Evolutionary conservation across 139 green algal species (phyloP).

Genomic region (Gonium pectorale): DNA sequence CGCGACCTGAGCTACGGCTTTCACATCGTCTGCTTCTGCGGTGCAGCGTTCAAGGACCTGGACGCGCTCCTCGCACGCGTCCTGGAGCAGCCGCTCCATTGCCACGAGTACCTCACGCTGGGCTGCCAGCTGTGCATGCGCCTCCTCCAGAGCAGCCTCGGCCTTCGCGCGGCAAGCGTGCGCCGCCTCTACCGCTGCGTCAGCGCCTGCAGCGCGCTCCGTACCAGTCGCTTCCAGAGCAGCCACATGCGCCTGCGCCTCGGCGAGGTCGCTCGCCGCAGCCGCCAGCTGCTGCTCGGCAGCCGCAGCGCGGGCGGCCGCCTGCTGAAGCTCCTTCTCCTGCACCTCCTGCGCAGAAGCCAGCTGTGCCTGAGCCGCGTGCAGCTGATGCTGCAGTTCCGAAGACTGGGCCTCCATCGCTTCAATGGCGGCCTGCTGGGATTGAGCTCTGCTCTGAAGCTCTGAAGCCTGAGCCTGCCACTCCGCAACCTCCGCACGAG

Average conservation of each 20-base stretch:
- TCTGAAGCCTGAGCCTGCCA: background rate
- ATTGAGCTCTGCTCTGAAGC: background rate
- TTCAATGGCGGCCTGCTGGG: background rate
- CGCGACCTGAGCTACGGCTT: background rate
- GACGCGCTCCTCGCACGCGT: background rate
- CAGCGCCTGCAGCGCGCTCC: background rate
- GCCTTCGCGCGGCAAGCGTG: background rate
- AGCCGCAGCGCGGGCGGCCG: background rate
- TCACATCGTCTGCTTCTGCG: background rate
- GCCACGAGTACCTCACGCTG: background rate
- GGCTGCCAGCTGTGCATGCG: background rate
- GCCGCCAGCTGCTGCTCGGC: constrained; percentile 5
- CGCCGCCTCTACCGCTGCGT: background rate
- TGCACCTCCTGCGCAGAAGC: constrained; percentile 13
- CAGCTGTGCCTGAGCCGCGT: constrained; percentile 15
- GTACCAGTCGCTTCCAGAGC: background rate
- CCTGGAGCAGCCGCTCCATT: background rate
- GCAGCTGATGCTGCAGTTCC: background rate
- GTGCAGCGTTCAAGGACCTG: background rate
- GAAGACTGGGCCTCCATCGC: background rate
- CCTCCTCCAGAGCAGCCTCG: background rate
- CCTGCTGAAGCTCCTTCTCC: background rate
- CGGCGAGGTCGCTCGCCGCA: background rate
- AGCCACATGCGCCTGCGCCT: background rate
- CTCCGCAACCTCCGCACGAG: background rate